These are phyloP conservation scores for Glycine tomentella DNA, from an alignment of 306 rosid genomes.

Conservation along the genomic window DNA sequence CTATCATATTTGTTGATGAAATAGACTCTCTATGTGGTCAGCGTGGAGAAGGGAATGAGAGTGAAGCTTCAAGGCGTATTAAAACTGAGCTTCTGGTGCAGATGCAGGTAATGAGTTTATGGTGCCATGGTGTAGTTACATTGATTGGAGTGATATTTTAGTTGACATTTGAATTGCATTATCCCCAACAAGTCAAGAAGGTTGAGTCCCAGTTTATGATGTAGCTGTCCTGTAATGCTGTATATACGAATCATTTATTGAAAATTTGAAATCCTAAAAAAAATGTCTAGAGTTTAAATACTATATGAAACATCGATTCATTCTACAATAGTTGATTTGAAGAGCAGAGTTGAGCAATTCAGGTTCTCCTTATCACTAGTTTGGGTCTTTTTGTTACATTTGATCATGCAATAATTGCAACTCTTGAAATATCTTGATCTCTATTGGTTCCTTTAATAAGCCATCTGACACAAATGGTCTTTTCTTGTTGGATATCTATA, in stretches of 20 bases:
- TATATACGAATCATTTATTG: neutral
- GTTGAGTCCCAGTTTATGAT: neutral
- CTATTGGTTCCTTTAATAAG: conserved; percentile 14
- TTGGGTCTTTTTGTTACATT: conserved; percentile 9
- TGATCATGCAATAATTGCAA: neutral
- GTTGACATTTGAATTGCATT: conserved; percentile 36
- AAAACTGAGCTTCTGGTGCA: conserved; percentile 99
- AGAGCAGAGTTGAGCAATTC: neutral
- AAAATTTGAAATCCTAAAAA: conserved; percentile 22
- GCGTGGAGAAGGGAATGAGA: conserved; percentile 99
- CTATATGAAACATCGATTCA: neutral
- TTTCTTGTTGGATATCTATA: no score
- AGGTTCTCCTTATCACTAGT: neutral
- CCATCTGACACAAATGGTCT: no score
- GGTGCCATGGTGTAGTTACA: conserved; percentile 31
- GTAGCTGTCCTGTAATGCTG: neutral
- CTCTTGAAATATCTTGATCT: neutral
- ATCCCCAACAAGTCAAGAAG: conserved; percentile 17
- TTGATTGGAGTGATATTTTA: conserved; percentile 22
- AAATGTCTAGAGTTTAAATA: neutral
- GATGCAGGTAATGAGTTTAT: conserved; percentile 86
- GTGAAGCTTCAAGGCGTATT: conserved; percentile 99
- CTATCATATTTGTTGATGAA: conserved; percentile 96
- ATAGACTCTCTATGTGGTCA: conserved; percentile 96
- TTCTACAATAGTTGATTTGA: conserved; percentile 4